Evolutionary conservation across 139 green algal genomes (phyloP).

Genomic region (Chlorella vulgaris): DNA sequence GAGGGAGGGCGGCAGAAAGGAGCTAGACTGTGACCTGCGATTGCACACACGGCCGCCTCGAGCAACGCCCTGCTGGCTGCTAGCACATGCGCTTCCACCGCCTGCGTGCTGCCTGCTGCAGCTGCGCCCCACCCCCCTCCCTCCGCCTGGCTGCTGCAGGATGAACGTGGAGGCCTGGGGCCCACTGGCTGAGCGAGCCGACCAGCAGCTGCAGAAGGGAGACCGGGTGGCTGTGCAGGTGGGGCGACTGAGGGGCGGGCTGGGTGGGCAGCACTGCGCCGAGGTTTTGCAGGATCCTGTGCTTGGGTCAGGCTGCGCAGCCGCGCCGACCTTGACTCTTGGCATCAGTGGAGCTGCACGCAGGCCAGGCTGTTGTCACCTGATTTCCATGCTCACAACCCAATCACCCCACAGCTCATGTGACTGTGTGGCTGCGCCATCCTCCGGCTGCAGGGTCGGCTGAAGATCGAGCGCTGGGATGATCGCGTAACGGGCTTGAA

Average conservation of each 20-base stretch:
- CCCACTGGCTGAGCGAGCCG: slow-evolving; percentile 30
- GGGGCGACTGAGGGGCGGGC: not conserved
- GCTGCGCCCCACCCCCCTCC: not conserved
- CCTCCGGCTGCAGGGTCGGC: slow-evolving; percentile 21
- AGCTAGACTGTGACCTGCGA: too few species aligned
- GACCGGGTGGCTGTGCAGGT: slow-evolving; percentile 28
- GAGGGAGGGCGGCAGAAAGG: too few species aligned
- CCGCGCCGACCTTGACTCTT: too few species aligned
- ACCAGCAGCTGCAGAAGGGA: slow-evolving; percentile 34
- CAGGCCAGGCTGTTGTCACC: too few species aligned
- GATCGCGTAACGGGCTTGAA: slow-evolving; percentile 7
- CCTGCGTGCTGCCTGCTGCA: not conserved
- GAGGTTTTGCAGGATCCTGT: not conserved
- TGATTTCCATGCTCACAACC: too few species aligned
- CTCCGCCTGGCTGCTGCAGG: slow-evolving; percentile 9
- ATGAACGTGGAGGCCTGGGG: slow-evolving; percentile 46
- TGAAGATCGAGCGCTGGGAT: slow-evolving; percentile 39
- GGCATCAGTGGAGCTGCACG: too few species aligned
- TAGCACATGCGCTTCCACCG: too few species aligned
- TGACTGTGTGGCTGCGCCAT: not conserved
- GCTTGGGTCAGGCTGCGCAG: too few species aligned
- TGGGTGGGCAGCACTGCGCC: not conserved
- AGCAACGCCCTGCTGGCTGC: too few species aligned
- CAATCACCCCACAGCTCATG: not conserved
- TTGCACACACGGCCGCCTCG: too few species aligned